Evolutionary conservation across 148 eudicot genomes (phyloP).

Genomic region (Limonium bicolor): DNA sequence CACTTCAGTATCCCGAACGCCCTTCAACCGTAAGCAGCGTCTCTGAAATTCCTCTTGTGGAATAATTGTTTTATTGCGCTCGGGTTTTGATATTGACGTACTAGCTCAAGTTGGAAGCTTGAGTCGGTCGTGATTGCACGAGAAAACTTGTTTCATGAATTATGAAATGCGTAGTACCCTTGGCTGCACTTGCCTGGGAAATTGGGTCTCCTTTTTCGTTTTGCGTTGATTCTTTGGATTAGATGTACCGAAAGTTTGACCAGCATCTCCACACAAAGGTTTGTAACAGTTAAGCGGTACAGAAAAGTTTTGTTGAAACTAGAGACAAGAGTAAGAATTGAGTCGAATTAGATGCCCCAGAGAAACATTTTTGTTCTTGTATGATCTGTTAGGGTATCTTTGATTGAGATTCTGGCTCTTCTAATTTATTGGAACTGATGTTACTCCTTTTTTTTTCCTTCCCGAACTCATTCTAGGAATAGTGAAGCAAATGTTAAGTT

Average conservation of each 20-base stretch:
- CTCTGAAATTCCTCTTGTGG: neutral
- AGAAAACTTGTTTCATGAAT: no score
- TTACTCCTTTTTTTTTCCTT: no score
- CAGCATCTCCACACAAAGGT: no score
- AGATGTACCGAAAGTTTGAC: no score
- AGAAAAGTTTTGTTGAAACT: neutral
- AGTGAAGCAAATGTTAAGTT: slow-evolving; percentile 14
- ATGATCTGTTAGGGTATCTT: neutral
- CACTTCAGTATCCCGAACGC: slow-evolving; percentile 17
- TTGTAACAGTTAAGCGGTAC: no score
- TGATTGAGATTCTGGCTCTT: slow-evolving; percentile 1
- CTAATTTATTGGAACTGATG: no score
- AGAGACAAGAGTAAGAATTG: neutral
- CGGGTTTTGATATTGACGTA: neutral
- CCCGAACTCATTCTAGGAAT: slow-evolving; percentile 17
- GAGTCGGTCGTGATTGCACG: neutral
- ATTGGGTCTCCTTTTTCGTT: no score
- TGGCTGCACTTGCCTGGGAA: no score
- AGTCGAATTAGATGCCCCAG: neutral
- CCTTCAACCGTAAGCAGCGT: slow-evolving; percentile 15
- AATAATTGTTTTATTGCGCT: neutral
- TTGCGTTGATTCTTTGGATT: no score
- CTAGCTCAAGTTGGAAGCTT: neutral
- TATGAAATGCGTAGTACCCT: no score
- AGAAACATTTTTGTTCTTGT: neutral